A percentile compares a stretch with the other conserved stretches of the same genome.
These are phyloP conservation scores for Diaporthe sp. DNA, from an alignment of 2,329 filamentous ascomycete species.

Conservation along the genomic window DNA sequence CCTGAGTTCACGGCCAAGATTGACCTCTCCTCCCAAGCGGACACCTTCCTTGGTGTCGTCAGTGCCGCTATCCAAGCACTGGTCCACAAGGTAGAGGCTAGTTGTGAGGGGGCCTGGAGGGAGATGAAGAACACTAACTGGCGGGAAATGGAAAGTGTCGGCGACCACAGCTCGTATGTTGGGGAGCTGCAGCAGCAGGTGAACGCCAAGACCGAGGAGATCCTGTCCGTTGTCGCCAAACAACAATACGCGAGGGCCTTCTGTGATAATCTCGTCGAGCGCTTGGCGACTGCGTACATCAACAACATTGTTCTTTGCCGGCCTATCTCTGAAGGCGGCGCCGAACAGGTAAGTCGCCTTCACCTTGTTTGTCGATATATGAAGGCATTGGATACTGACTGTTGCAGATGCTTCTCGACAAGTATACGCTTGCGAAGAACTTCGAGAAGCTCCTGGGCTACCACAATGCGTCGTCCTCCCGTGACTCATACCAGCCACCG, in stretches of 20 bases:
- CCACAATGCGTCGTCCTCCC: slow-evolving; percentile 59
- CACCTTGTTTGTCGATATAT: background rate
- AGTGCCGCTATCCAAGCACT: slow-evolving; percentile 86
- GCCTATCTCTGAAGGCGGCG: slow-evolving; percentile 92
- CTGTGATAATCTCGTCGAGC: slow-evolving; percentile 94
- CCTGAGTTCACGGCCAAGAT: slow-evolving; percentile 78
- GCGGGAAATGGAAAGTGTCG: slow-evolving; percentile 92
- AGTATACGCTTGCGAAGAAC: slow-evolving; percentile 87
- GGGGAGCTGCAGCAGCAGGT: slow-evolving; percentile 81
- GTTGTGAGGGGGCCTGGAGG: slow-evolving; percentile 88
- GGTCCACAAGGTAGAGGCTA: slow-evolving; percentile 84
- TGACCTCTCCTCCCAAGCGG: slow-evolving; percentile 91
- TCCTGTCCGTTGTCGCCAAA: slow-evolving; percentile 83
- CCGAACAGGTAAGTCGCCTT: slow-evolving; percentile 76
- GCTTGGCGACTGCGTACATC: slow-evolving; percentile 82
- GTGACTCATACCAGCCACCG: slow-evolving; percentile 52
- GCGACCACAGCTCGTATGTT: slow-evolving; percentile 94
- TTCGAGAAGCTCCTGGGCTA: slow-evolving; percentile 77
- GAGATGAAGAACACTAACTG: slow-evolving; percentile 98
- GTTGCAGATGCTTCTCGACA: slow-evolving; percentile 89
- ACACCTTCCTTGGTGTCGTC: slow-evolving; percentile 94
- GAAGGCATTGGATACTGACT: slow-evolving; percentile 39
- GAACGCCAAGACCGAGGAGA: slow-evolving; percentile 77
- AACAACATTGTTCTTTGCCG: slow-evolving; percentile 87
- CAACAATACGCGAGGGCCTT: slow-evolving; percentile 95